phyloP scores from a whole-genome alignment of 495 filamentous ascomycete species.

The Penicillium alfredii region DNA sequence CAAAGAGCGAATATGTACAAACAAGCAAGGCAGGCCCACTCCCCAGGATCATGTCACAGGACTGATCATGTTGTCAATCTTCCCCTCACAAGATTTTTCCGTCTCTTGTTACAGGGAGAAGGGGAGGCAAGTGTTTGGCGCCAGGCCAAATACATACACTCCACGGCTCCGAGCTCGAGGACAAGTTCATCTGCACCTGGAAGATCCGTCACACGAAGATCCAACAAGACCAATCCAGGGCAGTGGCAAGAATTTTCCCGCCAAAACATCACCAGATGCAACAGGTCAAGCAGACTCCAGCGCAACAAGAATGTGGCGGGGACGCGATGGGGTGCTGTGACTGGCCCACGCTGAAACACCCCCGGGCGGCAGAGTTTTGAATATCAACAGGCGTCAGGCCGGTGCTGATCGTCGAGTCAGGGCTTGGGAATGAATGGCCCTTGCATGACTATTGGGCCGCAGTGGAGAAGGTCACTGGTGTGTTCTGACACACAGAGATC shows the following conservation, averaged over 20 bases:
- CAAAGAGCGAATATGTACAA: slow-evolving; percentile 18
- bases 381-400: slow-evolving; percentile 11
- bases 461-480: too few species aligned
- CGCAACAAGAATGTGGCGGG: slow-evolving; percentile 10
- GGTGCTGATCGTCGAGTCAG: slow-evolving; percentile 8
- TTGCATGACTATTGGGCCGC: slow-evolving; percentile 10
- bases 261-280: too few species aligned
- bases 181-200: too few species aligned
- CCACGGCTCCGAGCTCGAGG: too few species aligned
- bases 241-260: slow-evolving; percentile 8
- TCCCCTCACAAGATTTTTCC: too few species aligned
- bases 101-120: too few species aligned
- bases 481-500: too few species aligned
- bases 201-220: too few species aligned
- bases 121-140: slow-evolving; percentile 1
- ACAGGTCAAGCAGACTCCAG: slow-evolving; percentile 10
- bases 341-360: slow-evolving; percentile 18
- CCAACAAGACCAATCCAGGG: slow-evolving; percentile 1
- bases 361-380: slow-evolving; percentile 4
- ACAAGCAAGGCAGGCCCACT: slow-evolving; percentile 11
- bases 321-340: slow-evolving; percentile 3
- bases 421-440: slow-evolving; percentile 9
- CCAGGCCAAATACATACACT: too few species aligned
- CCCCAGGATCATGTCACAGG: too few species aligned
- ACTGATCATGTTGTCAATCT: too few species aligned